phyloP scores from a whole-genome alignment of 495 filamentous ascomycete genomes.

The Extremus antarcticus region DNA sequence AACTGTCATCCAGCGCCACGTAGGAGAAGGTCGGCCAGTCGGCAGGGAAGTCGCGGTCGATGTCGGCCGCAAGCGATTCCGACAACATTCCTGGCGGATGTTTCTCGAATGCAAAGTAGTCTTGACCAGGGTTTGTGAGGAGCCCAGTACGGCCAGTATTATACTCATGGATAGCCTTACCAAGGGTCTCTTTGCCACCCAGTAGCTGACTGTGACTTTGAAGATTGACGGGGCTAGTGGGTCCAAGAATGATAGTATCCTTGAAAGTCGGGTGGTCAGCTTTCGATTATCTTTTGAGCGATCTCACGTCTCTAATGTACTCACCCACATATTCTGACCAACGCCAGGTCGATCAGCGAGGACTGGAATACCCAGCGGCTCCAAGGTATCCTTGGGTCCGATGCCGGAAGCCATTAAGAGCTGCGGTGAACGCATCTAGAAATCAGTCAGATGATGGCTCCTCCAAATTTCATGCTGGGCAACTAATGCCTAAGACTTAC shows the following conservation, averaged over 20 bases:
- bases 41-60: not conserved
- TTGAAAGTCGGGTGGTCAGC: too few species aligned
- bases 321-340: constrained; percentile 32
- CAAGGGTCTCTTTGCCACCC: too few species aligned
- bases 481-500: too few species aligned
- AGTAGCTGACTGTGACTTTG: too few species aligned
- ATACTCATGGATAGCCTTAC: constrained; percentile 17
- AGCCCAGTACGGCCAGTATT: not conserved
- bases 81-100: not conserved
- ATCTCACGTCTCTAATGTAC: constrained; percentile 40
- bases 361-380: not conserved
- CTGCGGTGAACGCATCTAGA: too few species aligned
- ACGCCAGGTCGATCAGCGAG: constrained; percentile 14
- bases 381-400: constrained; percentile 5
- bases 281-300: too few species aligned
- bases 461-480: too few species aligned
- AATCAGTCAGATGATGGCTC: too few species aligned
- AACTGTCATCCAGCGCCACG: not conserved
- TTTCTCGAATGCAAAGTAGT: not conserved
- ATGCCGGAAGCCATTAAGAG: constrained; percentile 27
- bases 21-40: not conserved
- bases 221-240: too few species aligned
- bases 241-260: too few species aligned
- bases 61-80: not conserved
- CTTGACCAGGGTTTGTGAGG: not conserved